Evolutionary conservation across 148 eudicot genomes (phyloP), one percentile per base, ranked within the genome.

Genomic region (Chenopodium suecicum): DNA sequence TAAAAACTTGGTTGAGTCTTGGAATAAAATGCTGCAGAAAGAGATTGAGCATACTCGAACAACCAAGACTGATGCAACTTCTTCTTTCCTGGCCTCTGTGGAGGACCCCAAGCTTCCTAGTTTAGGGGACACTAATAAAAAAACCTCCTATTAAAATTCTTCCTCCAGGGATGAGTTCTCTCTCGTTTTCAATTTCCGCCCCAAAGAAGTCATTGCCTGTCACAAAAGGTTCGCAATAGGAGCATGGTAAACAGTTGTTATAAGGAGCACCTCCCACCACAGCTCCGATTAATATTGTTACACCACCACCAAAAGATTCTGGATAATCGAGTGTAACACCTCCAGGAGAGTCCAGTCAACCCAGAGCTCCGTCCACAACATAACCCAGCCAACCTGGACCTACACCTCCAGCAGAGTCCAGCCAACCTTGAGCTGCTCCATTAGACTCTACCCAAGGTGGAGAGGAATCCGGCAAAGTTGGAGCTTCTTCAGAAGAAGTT

Each of bases 71-170:
- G 98, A 93, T 78, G 99, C 98, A 19, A 89, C 99, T 56, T 86
- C 94, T 62, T 97, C 99, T 2, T 95, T 95, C 86, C 80, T 95
- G 84, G 98, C 94, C 79, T 95, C 99, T 44, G 85, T 95, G 19
- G 99, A 93, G 87, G 99, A 91, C 80, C 94, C 99, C 72, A 94
- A 89, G 80, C 91, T 95, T 83, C 95, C 99, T 16, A 92, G 99
- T 88, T 83, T 95, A 76, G 92, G 94, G 60, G 97, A 95, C 54
- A 88, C 91, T 0, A 90, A 84, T 0, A 95, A 92, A 88, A 93
- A 93, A 95, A 79, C 94, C 94, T 37, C 91, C 96, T 20, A 91
- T 95, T 74, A 97, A 95, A 85, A 92, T 95, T 85, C 89, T 95
- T 32, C 99, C 99, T 65, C 98, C 99, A 1, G 99, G 99, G 14